A percentile compares a stretch with the other conserved stretches of the same genome.
Conservation (phyloP, 805 yeast genomes). For the Ogataea philodendri region DNA sequence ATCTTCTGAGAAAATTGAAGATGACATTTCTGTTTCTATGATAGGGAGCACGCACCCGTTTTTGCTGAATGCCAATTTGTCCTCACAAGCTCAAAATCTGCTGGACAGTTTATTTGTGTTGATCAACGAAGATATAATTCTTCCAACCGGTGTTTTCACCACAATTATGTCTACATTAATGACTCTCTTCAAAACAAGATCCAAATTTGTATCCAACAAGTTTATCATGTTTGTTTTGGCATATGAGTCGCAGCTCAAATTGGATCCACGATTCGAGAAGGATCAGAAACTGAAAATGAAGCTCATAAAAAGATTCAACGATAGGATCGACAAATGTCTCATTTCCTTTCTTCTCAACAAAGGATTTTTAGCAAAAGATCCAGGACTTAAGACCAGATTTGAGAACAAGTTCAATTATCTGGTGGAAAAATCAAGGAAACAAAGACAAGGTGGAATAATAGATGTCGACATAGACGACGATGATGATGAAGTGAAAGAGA, state of each 20-base stretch:
- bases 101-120: conserved; percentile 62
- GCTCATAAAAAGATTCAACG: conserved; percentile 36
- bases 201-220: conserved; percentile 51
- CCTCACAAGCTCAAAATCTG: conserved; percentile 67
- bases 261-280: conserved; percentile 47
- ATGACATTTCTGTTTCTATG: conserved; percentile 47
- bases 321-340: conserved; percentile 34
- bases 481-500: conserved; percentile 24
- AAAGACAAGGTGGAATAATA: conserved; percentile 32
- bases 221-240: conserved; percentile 58
- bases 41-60: conserved; percentile 64
- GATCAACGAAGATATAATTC: conserved; percentile 53
- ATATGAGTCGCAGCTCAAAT: conserved; percentile 58
- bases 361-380: conserved; percentile 34
- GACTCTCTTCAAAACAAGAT: conserved; percentile 63
- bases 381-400: conserved; percentile 31
- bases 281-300: conserved; percentile 31
- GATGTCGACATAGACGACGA: conserved; percentile 39
- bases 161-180: conserved; percentile 67
- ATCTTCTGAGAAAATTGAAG: conserved; percentile 7
- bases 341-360: conserved; percentile 34
- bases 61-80: conserved; percentile 48
- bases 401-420: conserved; percentile 34
- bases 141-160: conserved; percentile 57
- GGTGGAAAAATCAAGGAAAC: conserved; percentile 28